Evolutionary conservation across 192 early-diverging fungal genomes (phyloP), one percentile per base, ranked within the genome.

Genomic region (Coemansia sp.): DNA sequence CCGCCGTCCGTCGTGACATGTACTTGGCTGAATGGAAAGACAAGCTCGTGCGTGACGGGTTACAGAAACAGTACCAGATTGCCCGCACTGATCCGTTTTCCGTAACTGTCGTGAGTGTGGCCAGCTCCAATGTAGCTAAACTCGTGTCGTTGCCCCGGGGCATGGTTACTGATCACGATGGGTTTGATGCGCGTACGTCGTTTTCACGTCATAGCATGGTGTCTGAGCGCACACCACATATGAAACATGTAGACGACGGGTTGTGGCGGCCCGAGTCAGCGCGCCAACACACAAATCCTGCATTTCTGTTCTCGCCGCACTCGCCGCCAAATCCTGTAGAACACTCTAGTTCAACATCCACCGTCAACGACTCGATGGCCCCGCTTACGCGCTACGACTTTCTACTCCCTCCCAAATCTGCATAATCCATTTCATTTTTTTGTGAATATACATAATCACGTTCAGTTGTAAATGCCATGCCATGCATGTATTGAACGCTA

Each of bases 1-100:
- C 75, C 59, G 69, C 76, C 2, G 51, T 73, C 27, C 66, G 70
- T 5, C 65, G 82, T 8, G 27, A 66, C 10, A 37, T 47, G 57
- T 78, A 75, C 17, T 47, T 83, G 53, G 57, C 41, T 10, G 60
- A 58, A 48, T 83, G 77, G 77, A 80, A 80, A 50, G 61, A 72
- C 21, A 80, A 74, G 68, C 51, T 80, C 16, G 61, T 80, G 4
- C 65, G 66, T 43, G 77, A 80, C 26, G 77, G 77, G 1, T 11
- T 80, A 35, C 77, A 80, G 62, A 80, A 80, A 21, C 77, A 80
- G 49, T 80, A 80, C 38, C 77, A 69, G 72, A 80, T 80, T 54
- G 60, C 72, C 0, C 65, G 77, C 26, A 71, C 77, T 0, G 72
- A 80, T 22, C 77, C 72, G 54, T 80, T 80, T 29, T 61, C 65